A percentile compares a stretch with the other conserved stretches of the same genome.
These are phyloP conservation scores for Fabrea salina DNA, from an alignment of 169 alveolate genomes.

Conservation along the genomic window DNA sequence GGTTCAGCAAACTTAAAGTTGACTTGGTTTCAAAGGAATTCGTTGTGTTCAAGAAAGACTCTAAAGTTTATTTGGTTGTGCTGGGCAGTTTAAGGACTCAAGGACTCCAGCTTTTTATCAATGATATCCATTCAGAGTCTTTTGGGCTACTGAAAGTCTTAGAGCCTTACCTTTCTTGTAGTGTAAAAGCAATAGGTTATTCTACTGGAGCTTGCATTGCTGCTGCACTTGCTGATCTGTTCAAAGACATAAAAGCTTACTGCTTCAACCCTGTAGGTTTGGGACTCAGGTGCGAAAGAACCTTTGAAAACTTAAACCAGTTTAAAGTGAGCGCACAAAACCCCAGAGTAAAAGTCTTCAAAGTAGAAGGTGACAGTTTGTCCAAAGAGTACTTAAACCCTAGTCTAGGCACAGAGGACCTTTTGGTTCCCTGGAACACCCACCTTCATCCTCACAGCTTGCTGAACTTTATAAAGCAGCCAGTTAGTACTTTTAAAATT, in stretches of 20 bases:
- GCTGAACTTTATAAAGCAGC: neutral
- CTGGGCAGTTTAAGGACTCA: neutral
- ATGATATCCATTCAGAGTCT: neutral
- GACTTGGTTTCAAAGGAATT: too few species aligned
- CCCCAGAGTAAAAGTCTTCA: neutral
- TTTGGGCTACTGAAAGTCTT: neutral
- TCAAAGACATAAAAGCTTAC: neutral
- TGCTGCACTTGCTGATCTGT: neutral
- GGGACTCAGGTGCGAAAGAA: neutral
- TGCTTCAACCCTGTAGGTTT: constrained; percentile 20
- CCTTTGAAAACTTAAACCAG: neutral
- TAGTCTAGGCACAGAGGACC: neutral
- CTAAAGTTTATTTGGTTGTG: neutral
- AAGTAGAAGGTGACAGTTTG: neutral
- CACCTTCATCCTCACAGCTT: neutral
- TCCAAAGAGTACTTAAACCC: neutral
- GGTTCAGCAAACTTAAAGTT: too few species aligned
- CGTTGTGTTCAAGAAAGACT: constrained; percentile 21
- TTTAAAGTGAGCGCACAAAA: neutral
- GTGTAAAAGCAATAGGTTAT: neutral
- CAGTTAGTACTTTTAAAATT: neutral
- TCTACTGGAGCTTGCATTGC: constrained; percentile 4
- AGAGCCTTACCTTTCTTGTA: neutral
- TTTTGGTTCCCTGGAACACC: neutral
- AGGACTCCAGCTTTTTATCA: constrained; percentile 1